These are phyloP conservation scores for Suillus lakei DNA, from an alignment of 768 basidiomycete species.

Conservation along the genomic window DNA sequence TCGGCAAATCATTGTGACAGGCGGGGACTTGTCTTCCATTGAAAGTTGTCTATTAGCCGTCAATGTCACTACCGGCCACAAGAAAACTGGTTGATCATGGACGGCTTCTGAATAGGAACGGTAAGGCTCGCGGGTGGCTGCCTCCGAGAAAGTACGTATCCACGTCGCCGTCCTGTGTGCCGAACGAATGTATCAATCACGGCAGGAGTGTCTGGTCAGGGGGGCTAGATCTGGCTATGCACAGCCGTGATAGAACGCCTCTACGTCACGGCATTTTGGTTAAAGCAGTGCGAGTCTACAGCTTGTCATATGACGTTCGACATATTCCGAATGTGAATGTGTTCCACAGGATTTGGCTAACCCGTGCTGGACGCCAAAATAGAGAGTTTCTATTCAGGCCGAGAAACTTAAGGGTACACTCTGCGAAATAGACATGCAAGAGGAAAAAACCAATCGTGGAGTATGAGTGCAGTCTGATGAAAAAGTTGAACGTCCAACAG, in stretches of 20 bases:
- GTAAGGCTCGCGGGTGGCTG: slow-evolving; percentile 47
- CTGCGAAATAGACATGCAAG: background rate
- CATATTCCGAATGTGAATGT: background rate
- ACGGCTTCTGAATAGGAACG: slow-evolving; percentile 47
- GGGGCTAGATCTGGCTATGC: background rate
- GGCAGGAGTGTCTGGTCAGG: background rate
- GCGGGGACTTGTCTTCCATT: slow-evolving; percentile 28
- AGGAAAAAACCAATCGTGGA: background rate
- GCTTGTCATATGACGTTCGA: background rate
- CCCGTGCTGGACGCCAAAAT: background rate
- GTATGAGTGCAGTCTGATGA: background rate
- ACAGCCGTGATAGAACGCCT: background rate
- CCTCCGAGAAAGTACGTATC: slow-evolving; percentile 20
- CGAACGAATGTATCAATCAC: slow-evolving; percentile 1
- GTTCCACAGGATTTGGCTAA: background rate
- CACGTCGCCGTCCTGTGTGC: background rate
- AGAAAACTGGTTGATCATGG: slow-evolving; percentile 51
- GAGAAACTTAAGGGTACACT: background rate
- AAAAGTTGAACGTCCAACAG: background rate
- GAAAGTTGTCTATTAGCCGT: slow-evolving; percentile 36
- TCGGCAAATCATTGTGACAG: slow-evolving; percentile 48
- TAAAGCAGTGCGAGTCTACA: background rate
- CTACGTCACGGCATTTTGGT: background rate
- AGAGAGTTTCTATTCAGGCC: background rate
- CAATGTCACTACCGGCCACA: slow-evolving; percentile 44